These are phyloP conservation scores for Graphilbum sp. DNA, from an alignment of 2,329 filamentous ascomycete genomes.

Conservation along the genomic window DNA sequence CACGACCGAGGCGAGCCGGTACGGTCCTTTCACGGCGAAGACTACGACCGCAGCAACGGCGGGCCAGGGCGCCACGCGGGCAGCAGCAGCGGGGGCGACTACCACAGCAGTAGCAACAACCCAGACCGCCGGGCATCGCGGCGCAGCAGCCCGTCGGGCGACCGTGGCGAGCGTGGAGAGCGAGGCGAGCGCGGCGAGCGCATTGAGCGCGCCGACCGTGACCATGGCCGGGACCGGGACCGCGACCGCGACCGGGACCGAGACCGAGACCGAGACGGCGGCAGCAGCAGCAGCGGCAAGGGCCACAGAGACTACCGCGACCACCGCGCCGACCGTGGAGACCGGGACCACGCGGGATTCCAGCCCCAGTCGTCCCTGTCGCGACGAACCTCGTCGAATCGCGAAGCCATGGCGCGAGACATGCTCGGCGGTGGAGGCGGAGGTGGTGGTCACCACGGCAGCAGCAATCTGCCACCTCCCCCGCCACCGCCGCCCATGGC, in stretches of 20 bases:
- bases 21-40: no score
- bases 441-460: slow-evolving; percentile 4
- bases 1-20: neutral
- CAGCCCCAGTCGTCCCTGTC: neutral
- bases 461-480: neutral
- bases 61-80: no score
- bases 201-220: neutral
- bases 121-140: neutral
- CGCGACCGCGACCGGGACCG: slow-evolving; percentile 18
- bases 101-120: no score
- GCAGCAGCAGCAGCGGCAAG: slow-evolving; percentile 27
- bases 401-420: no score
- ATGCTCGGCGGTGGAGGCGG: neutral
- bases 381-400: no score
- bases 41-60: no score
- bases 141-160: neutral
- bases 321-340: slow-evolving; percentile 27
- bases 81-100: no score
- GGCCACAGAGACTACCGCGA: slow-evolving; percentile 25
- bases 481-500: neutral
- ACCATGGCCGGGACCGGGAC: slow-evolving; percentile 1
- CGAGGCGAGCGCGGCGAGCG: slow-evolving; percentile 16
- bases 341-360: no score
- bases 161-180: slow-evolving; percentile 11
- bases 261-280: slow-evolving; percentile 23